Conservation (phyloP, 495 filamentous ascomycete genomes). For the Aspergillus nidulans region DNA sequence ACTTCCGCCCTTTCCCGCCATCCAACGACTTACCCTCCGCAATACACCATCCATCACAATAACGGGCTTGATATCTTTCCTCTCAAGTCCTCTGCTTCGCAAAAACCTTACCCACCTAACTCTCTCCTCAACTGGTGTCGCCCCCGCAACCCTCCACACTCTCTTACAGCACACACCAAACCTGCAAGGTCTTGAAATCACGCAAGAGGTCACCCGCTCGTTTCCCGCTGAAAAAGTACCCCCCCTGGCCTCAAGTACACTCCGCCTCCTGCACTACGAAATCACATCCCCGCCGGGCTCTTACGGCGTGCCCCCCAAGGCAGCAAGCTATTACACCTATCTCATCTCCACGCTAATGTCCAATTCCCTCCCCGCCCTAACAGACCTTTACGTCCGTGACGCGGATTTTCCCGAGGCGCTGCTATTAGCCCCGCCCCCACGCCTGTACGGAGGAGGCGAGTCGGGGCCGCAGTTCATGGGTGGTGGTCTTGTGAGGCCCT, state of each 20-base stretch:
- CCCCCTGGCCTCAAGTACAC: conserved; percentile 59
- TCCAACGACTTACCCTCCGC: conserved; percentile 65
- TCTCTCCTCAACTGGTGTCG: conserved; percentile 62
- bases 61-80: conserved; percentile 60
- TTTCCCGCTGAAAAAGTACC: conserved; percentile 60
- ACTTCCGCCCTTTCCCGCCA: conserved; percentile 63
- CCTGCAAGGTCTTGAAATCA: conserved; percentile 62
- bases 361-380: conserved; percentile 67
- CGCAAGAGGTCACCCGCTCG: conserved; percentile 59
- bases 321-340: conserved; percentile 76
- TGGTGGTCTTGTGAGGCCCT: conserved; percentile 54
- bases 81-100: conserved; percentile 48
- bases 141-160: conserved; percentile 56
- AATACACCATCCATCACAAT: conserved; percentile 65
- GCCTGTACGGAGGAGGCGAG: conserved; percentile 31
- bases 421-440: conserved; percentile 58
- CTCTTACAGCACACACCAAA: conserved; percentile 58
- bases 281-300: conserved; percentile 56
- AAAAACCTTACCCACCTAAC: conserved; percentile 55
- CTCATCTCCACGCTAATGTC: conserved; percentile 75
- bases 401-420: conserved; percentile 70
- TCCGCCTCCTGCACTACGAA: conserved; percentile 74
- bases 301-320: conserved; percentile 54
- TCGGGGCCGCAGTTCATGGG: conserved; percentile 29
- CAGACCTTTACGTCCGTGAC: conserved; percentile 80